Evolutionary conservation across 2,329 filamentous ascomycete genomes (phyloP), one percentile per base, ranked within the genome.

Genomic region (Phialophora tarda): DNA sequence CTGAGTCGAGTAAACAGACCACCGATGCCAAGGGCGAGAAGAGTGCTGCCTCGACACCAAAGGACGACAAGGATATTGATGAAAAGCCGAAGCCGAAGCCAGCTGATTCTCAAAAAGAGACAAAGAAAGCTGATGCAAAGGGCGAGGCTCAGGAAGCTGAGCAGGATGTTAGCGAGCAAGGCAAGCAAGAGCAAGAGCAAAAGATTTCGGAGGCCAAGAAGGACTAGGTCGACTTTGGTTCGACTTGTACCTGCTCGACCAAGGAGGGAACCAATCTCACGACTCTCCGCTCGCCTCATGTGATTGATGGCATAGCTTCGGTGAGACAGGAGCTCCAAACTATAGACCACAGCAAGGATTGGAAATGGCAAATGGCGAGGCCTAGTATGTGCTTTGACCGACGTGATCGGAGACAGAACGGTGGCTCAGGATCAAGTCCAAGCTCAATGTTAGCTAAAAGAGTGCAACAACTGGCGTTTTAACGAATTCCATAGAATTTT

Each of bases 61-160:
- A 93, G 75, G 95, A 98, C 74, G 88, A 89, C 32, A 92, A 97
- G 69, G 87, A 98, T 77, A 98, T 98, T 73, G 95, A 98, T 79
- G 93, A 94, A 82, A 92, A 97, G 71, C 91, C 92, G 77, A 86
- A 89, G 67, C 79, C 82, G 2, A 86, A 87, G 7, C 30, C 48
- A 10, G 82, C 84, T 30, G 80, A 82, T 44, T 78, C 80, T 63
- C 14, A 59, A 50, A n/a, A 53, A 44, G 59, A 78, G 55, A 58
- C 64, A 2, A 63, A 79, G 59, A 82, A 85, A 70, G 83, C 82
- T 6, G 76, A 85, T 0, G 24, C 53, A 34, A 85, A 88, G 77
- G 76, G 79, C 59, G 86, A 89, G 69, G 75, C 77, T 59, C 73
- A 77, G 7, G 79, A 83, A 72, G 80, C 80, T 2, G 79, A 79